Evolutionary conservation across 2,329 filamentous ascomycete genomes (phyloP), one percentile per base, ranked within the genome.

Genomic region (Pseudonectria foliicola): DNA sequence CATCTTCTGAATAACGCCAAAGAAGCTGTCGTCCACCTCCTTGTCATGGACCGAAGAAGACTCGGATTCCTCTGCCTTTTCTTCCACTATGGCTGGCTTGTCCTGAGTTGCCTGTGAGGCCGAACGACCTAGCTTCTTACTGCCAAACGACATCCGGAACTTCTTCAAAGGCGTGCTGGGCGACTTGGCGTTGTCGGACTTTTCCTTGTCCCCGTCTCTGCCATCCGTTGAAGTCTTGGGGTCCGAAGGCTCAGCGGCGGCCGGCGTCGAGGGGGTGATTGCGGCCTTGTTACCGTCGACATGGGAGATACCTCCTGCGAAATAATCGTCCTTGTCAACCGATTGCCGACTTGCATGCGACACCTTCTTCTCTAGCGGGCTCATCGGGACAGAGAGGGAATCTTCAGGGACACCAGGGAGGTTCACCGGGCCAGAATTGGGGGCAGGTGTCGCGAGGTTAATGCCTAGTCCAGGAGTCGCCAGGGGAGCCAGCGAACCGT

Each of bases 111-210:
- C 53, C 29, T 61, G 57, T 4, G 80, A 80, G 4, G 73, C 67
- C 3, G 80, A 81, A 12, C 86, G 76, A 10, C 79, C 79, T 11
- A 90, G 70, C 61, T 94, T 95, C 67, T 93, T 95, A 52, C 81
- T 82, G 47, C 82, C 80, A 52, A 90, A 88, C 1, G 81, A 79
- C 76, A 85, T 82, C 31, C 83, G 79, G 59, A 94, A 89, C 63
- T 90, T 92, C 62, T 88, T 89, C 64, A 94, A 93, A 6, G 86
- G 67, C 3, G 74, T 80, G 36, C 69, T 65, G 4, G 66, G 65
- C 3, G 68, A 64, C 48, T 85, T 84, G 10, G 68, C 63, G 36
- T 70, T 80, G 13, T 67, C 62, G 21, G 65, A 58, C 46, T 67
- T 75, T 52, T 78, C 65, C 58, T 82, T 70, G 38, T 77, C 65